Conservation (phyloP, 768 basidiomycete species). For the Pisolithus albus region DNA sequence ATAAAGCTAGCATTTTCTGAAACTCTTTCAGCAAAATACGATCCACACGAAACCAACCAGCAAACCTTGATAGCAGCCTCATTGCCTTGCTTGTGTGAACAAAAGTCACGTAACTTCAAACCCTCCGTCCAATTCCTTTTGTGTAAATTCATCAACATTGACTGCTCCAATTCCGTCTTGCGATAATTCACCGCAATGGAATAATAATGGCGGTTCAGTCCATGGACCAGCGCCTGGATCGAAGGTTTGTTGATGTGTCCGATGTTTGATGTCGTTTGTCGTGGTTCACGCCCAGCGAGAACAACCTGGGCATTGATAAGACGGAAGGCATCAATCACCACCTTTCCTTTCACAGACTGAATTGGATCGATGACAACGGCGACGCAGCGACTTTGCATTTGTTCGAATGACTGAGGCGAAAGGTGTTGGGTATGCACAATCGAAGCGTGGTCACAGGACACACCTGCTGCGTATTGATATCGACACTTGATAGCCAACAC, state of each 20-base stretch:
- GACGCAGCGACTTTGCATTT: conserved; percentile 86
- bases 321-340: conserved; percentile 98
- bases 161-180: conserved; percentile 96
- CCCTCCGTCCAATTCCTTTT: conserved; percentile 99
- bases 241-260: conserved; percentile 99
- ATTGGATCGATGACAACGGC: conserved; percentile 98
- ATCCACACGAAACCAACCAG: conserved; percentile 9
- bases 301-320: conserved; percentile 90
- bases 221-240: conserved; percentile 97
- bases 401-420: conserved; percentile 80
- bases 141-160: conserved; percentile 98
- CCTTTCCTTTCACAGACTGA: conserved; percentile 97
- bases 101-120: conserved; percentile 84
- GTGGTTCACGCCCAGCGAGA: conserved; percentile 86
- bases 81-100: conserved; percentile 79
- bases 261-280: conserved; percentile 97
- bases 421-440: conserved; percentile 10
- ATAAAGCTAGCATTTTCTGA: conserved; percentile 78
- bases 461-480: conserved; percentile 98
- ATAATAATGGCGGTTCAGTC: conserved; percentile 97
- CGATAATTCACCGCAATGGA: conserved; percentile 96
- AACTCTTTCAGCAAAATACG: conserved; percentile 15
- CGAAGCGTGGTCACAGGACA: conserved; percentile 11
- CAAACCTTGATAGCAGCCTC: conserved; percentile 92
- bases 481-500: conserved; percentile 97